Evolutionary conservation across 768 basidiomycete species (phyloP).

Genomic region (Tricholoma hemisulphureum): DNA sequence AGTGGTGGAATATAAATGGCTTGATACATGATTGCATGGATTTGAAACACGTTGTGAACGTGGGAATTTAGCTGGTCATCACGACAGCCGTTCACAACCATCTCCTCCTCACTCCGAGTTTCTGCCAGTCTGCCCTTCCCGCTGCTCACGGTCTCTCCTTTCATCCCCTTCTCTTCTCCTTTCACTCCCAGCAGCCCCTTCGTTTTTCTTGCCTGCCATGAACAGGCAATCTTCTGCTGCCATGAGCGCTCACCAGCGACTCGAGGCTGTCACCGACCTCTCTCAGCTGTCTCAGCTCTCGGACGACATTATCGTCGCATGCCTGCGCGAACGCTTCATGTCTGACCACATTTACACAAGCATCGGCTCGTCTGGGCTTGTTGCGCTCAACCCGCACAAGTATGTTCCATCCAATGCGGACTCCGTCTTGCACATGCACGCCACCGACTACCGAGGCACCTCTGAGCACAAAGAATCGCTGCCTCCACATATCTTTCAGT

Average conservation of each 20-base stretch:
- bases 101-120: not conserved
- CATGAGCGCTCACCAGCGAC: slow-evolving; percentile 59
- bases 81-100: not conserved
- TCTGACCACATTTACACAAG: slow-evolving; percentile 77
- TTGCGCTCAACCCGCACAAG: slow-evolving; percentile 93
- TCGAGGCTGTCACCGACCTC: slow-evolving; percentile 74
- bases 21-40: not conserved
- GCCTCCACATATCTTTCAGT: slow-evolving; percentile 89
- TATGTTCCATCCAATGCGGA: slow-evolving; percentile 84
- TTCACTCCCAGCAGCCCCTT: not conserved
- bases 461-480: slow-evolving; percentile 56
- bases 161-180: not conserved
- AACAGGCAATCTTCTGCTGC: slow-evolving; percentile 34
- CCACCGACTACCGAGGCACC: slow-evolving; percentile 80
- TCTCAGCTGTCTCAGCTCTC: slow-evolving; percentile 61
- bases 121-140: not conserved
- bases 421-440: slow-evolving; percentile 80
- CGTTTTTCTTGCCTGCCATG: slow-evolving; percentile 16
- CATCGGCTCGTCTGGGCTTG: slow-evolving; percentile 67
- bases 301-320: slow-evolving; percentile 83
- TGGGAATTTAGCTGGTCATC: not conserved
- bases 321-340: slow-evolving; percentile 85
- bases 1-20: not conserved
- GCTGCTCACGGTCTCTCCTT: not conserved
- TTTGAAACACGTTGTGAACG: not conserved